These are phyloP conservation scores for Cladobotryum protrusum DNA, from an alignment of 2,329 filamentous ascomycete genomes.

Conservation along the genomic window DNA sequence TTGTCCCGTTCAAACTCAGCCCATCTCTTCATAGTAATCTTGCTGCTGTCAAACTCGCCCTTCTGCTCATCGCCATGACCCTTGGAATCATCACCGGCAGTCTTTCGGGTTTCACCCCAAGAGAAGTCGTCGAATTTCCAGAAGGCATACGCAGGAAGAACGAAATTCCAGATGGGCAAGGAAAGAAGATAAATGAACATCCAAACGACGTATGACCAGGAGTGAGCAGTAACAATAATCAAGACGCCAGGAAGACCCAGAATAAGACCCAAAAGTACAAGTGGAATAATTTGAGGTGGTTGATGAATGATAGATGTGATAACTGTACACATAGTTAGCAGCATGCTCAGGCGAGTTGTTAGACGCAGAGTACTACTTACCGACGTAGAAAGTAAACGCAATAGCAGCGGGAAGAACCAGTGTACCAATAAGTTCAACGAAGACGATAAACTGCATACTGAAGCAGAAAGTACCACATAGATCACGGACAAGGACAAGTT, in stretches of 20 bases:
- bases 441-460: slow-evolving; percentile 98
- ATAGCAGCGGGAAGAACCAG: slow-evolving; percentile 94
- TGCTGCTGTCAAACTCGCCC: slow-evolving; percentile 95
- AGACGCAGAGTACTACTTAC: slow-evolving; percentile 47
- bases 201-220: slow-evolving; percentile 87
- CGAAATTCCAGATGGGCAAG: slow-evolving; percentile 94
- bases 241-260: slow-evolving; percentile 87
- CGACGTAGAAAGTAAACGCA: slow-evolving; percentile 92
- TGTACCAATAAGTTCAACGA: slow-evolving; percentile 90
- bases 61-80: slow-evolving; percentile 82
- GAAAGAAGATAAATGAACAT: slow-evolving; percentile 95
- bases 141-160: slow-evolving; percentile 88
- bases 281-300: slow-evolving; percentile 79
- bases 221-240: slow-evolving; percentile 89
- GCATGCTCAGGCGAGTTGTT: background rate
- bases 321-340: slow-evolving; percentile 43
- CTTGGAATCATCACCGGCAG: slow-evolving; percentile 80
- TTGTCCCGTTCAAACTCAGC: slow-evolving; percentile 80
- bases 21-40: slow-evolving; percentile 99
- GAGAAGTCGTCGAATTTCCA: slow-evolving; percentile 99
- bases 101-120: slow-evolving; percentile 97
- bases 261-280: slow-evolving; percentile 83
- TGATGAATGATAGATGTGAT: slow-evolving; percentile 75
- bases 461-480: slow-evolving; percentile 99
- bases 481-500: slow-evolving; percentile 89